These are phyloP conservation scores for Cenchrus americanus DNA, from an alignment of 176 grass and related monocot genomes.

Conservation along the genomic window DNA sequence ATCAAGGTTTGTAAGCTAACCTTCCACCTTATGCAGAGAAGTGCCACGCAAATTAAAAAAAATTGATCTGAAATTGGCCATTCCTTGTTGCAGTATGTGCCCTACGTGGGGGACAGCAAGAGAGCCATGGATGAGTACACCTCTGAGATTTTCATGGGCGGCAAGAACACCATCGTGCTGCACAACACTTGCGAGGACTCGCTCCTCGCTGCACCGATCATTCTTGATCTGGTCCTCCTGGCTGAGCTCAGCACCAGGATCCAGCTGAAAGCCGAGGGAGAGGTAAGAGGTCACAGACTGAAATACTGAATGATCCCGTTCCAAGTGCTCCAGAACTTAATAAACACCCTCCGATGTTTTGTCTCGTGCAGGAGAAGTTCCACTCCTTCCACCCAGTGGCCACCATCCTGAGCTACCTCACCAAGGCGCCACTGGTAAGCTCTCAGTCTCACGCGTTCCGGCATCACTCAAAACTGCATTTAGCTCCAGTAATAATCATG, in stretches of 20 bases:
- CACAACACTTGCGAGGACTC: conserved; percentile 99
- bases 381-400: conserved; percentile 98
- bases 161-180: conserved; percentile 87
- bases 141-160: conserved; percentile 98
- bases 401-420: conserved; percentile 95
- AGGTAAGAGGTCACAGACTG: conserved; percentile 46
- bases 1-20: conserved; percentile 71
- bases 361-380: conserved; percentile 78
- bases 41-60: neutral
- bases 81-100: conserved; percentile 71
- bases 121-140: conserved; percentile 99
- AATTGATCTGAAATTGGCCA: neutral
- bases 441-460: neutral
- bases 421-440: conserved; percentile 92
- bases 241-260: conserved; percentile 98
- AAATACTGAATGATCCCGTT: neutral
- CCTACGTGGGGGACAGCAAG: conserved; percentile 96
- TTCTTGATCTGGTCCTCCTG: conserved; percentile 92
- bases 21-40: neutral
- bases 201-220: conserved; percentile 86
- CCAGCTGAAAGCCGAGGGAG: conserved; percentile 81
- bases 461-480: neutral
- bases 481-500: neutral
- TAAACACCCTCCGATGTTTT: neutral
- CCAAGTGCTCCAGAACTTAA: neutral